Conservation (phyloP, 805 yeast genomes). For the Yamadazyma nakazawae region DNA sequence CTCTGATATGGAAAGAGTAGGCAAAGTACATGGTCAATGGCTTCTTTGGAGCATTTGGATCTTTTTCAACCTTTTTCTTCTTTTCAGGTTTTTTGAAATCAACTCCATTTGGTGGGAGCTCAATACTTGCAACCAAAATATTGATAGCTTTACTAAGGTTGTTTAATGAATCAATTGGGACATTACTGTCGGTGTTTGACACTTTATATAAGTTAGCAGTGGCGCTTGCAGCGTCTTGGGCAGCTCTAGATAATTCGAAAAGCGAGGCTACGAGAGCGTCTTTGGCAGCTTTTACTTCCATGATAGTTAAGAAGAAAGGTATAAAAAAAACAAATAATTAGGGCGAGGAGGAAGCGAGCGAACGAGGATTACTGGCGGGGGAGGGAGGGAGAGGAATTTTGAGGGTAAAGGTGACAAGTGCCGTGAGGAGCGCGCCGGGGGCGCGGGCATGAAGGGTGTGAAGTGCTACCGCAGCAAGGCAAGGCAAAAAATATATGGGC, state of each 20-base stretch:
- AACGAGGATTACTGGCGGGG: background rate
- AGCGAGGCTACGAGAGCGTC: slow-evolving; percentile 61
- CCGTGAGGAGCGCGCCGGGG: background rate
- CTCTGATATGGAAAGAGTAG: slow-evolving; percentile 72
- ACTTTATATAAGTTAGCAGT: slow-evolving; percentile 40
- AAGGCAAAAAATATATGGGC: background rate
- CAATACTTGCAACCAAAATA: slow-evolving; percentile 16
- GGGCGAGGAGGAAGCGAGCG: background rate
- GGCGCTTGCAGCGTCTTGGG: slow-evolving; percentile 78
- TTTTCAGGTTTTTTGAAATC: slow-evolving; percentile 39
- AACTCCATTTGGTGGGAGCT: slow-evolving; percentile 18
- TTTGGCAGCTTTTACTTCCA: slow-evolving; percentile 17
- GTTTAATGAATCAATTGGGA: slow-evolving; percentile 19
- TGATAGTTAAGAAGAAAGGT: background rate
- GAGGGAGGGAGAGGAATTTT: background rate
- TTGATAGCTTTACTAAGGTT: slow-evolving; percentile 34
- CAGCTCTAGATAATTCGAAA: slow-evolving; percentile 81
- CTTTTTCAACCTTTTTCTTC: slow-evolving; percentile 52
- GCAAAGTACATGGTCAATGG: slow-evolving; percentile 85
- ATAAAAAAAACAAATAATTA: background rate
- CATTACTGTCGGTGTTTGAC: slow-evolving; percentile 5
- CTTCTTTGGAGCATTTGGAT: slow-evolving; percentile 94
- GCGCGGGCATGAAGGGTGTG: background rate
- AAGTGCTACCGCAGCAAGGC: background rate
- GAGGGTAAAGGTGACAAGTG: background rate